phyloP scores from a whole-genome alignment of 805 yeast species.

The Grigorovia yakushimaensis region DNA sequence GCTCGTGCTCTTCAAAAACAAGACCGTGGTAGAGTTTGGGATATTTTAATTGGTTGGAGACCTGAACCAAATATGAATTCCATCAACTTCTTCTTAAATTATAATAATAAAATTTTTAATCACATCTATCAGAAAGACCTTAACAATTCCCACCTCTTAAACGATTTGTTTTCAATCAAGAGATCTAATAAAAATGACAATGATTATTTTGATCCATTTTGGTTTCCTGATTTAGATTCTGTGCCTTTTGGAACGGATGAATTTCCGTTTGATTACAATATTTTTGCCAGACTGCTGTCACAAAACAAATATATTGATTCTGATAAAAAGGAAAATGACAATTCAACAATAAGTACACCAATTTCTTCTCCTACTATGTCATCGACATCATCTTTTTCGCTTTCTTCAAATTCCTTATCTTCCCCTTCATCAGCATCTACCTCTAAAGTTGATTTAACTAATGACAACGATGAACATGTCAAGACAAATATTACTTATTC shows the following conservation, averaged over 20 bases:
- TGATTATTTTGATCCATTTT: slow-evolving; percentile 23
- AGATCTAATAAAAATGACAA: slow-evolving; percentile 5
- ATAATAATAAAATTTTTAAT: slow-evolving; percentile 23
- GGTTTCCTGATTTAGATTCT: slow-evolving; percentile 29
- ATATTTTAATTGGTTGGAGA: slow-evolving; percentile 71
- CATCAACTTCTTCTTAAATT: slow-evolving; percentile 28
- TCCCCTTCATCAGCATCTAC: background rate
- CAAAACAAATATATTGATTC: slow-evolving; percentile 17
- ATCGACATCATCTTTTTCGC: background rate
- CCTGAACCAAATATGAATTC: slow-evolving; percentile 27
- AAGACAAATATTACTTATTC: slow-evolving; percentile 28
- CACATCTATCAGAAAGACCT: slow-evolving; percentile 17
- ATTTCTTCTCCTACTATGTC: background rate
- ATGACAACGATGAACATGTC: slow-evolving; percentile 2
- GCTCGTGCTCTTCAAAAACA: slow-evolving; percentile 71
- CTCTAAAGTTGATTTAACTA: background rate
- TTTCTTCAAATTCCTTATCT: background rate
- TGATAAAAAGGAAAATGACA: background rate
- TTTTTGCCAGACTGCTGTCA: slow-evolving; percentile 21
- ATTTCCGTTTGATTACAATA: slow-evolving; percentile 21
- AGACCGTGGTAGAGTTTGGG: slow-evolving; percentile 89
- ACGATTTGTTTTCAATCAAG: slow-evolving; percentile 13
- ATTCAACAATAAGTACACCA: background rate
- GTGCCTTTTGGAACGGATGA: slow-evolving; percentile 19
- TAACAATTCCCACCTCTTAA: background rate